Evolutionary conservation across 345 rosid species (phyloP).

Genomic region (Lepidium africanum): DNA sequence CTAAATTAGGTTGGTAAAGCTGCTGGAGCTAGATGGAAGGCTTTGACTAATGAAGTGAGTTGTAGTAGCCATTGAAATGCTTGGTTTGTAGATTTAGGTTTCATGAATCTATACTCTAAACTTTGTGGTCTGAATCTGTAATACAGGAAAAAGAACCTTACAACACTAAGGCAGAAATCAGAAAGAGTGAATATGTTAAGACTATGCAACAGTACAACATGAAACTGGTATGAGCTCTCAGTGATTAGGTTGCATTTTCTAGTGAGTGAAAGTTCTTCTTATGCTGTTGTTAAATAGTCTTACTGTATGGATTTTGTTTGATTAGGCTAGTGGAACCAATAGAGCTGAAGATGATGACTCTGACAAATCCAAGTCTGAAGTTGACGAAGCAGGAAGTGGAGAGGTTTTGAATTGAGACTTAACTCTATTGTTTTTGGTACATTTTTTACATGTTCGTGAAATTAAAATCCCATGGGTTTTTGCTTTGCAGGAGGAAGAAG

Average conservation of each 20-base stretch:
- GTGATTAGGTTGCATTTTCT: not conserved
- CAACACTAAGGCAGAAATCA: constrained; percentile 45
- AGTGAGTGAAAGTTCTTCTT: not conserved
- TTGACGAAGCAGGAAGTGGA: constrained; percentile 49
- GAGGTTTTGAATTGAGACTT: constrained; percentile 35
- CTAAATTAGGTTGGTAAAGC: constrained; percentile 67
- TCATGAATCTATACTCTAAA: not conserved
- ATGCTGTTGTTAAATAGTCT: not conserved
- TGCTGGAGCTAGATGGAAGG: constrained; percentile 74
- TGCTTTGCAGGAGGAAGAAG: constrained; percentile 50
- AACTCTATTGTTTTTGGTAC: not conserved
- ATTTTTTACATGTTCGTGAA: not conserved
- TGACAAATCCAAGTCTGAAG: constrained; percentile 78
- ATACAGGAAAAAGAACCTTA: constrained; percentile 65
- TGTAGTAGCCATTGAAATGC: not conserved
- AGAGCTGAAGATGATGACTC: constrained; percentile 56
- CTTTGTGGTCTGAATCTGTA: not conserved
- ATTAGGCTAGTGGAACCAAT: constrained; percentile 47
- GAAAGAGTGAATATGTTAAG: constrained; percentile 60
- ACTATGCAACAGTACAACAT: constrained; percentile 55
- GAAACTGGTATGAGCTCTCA: constrained; percentile 34
- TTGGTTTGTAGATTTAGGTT: not conserved
- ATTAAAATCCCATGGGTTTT: not conserved
- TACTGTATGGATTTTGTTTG: not conserved
- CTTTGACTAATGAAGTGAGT: constrained; percentile 57